These are phyloP conservation scores for Dendrobium chrysotoxum DNA, from an alignment of 106 monocot genomes.

Conservation along the genomic window DNA sequence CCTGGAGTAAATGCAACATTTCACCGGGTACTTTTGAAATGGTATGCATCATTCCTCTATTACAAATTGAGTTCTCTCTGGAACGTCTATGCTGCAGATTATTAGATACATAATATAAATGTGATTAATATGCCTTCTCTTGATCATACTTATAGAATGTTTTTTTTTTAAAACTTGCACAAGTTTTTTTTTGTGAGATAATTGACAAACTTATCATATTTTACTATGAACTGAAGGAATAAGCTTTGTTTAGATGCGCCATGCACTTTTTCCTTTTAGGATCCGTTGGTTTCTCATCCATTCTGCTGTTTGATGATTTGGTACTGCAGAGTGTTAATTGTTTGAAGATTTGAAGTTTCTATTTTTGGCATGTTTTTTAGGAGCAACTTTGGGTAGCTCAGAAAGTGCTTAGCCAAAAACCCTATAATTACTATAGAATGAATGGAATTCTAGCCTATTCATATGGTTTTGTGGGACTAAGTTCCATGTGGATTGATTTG, in stretches of 20 bases:
- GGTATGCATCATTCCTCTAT: constrained; percentile 17
- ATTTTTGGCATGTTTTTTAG: background rate
- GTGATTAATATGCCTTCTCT: background rate
- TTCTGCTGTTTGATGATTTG: background rate
- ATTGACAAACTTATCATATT: background rate
- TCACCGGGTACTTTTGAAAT: constrained; percentile 57
- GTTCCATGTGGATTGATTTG: background rate
- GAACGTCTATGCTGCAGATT: background rate
- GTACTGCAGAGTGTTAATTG: background rate
- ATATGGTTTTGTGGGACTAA: background rate
- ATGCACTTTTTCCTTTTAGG: background rate
- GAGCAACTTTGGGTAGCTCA: background rate
- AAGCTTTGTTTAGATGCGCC: background rate
- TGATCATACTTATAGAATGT: background rate
- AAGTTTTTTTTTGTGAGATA: background rate
- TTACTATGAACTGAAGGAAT: background rate
- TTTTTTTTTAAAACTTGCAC: background rate
- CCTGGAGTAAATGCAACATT: constrained; percentile 79
- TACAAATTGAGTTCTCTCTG: background rate
- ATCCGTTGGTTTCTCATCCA: too few species aligned
- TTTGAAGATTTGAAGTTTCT: background rate
- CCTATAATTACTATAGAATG: background rate
- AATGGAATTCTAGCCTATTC: background rate
- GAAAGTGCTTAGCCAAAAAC: background rate
- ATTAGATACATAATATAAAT: background rate